Base-by-base conservation (phyloP, 2,329 filamentous ascomycete species). In the Aspergillus fumigatus region DNA sequence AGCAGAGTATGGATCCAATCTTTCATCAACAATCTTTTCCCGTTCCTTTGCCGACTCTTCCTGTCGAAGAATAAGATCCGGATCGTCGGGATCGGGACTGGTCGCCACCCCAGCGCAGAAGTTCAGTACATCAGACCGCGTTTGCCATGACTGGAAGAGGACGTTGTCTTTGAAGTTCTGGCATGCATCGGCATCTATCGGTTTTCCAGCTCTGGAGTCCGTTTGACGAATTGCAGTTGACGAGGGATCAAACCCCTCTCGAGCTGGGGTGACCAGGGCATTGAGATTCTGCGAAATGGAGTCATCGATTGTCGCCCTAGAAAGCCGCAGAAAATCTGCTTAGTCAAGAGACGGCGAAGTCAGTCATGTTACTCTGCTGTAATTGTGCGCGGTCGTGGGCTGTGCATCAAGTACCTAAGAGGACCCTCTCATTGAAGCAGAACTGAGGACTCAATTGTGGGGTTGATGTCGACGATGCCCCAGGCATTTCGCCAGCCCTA, bases 221-320 rank as follows among this genome's bases (percentile, higher is more conserved):
- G 83, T 78, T 25, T 80, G 78, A 52, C 88, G 84, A 14, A 82
- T 77, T 0, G 86, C 83, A 1, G 91, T 96, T 1, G 90, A 92
- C 0, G 82, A 77, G 1, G 93, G 89, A 70, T 96, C 88, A 75
- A 96, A 97, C 17, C 86, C 85, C 35, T 68, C 66, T 48, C 80
- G 78, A 11, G 89, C 82, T 0, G 93, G 93, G 0, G 88, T 92
- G 48, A 90, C 78, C 40, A 97, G 83, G 1, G 91, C 90, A 78
- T 97, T 97, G 59, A 99, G 84, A 67, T 95, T 93, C 69, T 96
- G 92, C 0, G 86, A 86, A 69, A 99, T 97, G 48, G 89, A 91
- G 75, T 99, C 94, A 75, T 99, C 94, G 68, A 97, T 88, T 50
- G 89, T 85, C 52, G 85, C 82, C 61, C 94, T 86, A 9, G 93